These are phyloP conservation scores for Hypoxylon trugodes DNA, from an alignment of 495 filamentous ascomycete species.

Conservation along the genomic window DNA sequence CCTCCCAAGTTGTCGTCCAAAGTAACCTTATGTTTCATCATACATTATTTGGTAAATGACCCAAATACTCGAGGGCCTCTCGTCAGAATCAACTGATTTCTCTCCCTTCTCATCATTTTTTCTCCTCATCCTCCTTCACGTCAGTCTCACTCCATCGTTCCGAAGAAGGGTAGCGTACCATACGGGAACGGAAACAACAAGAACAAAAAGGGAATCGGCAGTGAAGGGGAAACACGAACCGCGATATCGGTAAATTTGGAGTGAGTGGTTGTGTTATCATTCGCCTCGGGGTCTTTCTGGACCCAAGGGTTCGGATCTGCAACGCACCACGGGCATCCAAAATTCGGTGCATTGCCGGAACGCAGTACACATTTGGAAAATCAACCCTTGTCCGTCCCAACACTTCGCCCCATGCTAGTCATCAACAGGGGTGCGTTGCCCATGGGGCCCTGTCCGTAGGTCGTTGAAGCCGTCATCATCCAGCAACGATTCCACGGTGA, in stretches of 20 bases:
- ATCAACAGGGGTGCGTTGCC: slow-evolving; percentile 26
- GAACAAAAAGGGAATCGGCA: neutral
- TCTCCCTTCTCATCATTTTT: neutral
- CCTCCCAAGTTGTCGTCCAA: slow-evolving; percentile 17
- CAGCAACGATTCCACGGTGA: slow-evolving; percentile 9
- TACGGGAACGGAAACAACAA: too few relatives aligned
- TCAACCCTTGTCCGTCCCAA: slow-evolving; percentile 16
- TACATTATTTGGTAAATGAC: slow-evolving; percentile 2
- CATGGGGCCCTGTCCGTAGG: slow-evolving; percentile 25
- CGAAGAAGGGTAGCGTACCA: neutral
- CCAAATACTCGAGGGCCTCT: neutral
- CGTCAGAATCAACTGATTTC: neutral
- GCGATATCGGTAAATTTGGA: slow-evolving; percentile 14
- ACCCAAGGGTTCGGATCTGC: slow-evolving; percentile 38
- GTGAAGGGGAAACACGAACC: neutral
- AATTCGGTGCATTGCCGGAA: slow-evolving; percentile 18
- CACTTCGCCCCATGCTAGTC: slow-evolving; percentile 18
- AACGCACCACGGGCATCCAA: slow-evolving; percentile 22
- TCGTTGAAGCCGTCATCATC: slow-evolving; percentile 17
- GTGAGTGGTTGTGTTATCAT: slow-evolving; percentile 6
- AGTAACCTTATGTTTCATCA: slow-evolving; percentile 30
- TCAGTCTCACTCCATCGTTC: neutral
- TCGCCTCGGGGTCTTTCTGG: slow-evolving; percentile 8
- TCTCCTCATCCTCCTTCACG: neutral
- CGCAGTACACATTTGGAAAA: slow-evolving; percentile 23